These are phyloP conservation scores for Fraxinus platypoda DNA, from an alignment of 305 asterid genomes.

Conservation along the genomic window DNA sequence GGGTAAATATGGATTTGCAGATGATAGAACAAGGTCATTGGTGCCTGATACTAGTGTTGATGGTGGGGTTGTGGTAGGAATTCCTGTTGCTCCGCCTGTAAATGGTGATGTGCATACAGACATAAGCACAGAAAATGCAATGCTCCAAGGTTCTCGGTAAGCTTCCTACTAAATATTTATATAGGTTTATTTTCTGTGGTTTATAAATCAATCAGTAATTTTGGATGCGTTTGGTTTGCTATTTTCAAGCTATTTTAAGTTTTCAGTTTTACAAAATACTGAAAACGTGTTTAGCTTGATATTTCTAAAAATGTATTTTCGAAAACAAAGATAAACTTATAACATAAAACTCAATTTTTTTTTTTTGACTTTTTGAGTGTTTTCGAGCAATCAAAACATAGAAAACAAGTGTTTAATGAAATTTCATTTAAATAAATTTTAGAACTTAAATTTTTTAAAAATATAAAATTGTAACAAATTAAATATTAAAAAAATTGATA, in stretches of 20 bases:
- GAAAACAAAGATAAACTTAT: background rate
- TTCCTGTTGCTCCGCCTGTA: constrained; percentile 80
- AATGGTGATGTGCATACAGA: constrained; percentile 84
- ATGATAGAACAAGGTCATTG: constrained; percentile 62
- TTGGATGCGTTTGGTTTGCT: background rate
- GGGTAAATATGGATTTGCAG: constrained; percentile 64
- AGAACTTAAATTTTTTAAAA: too few species aligned
- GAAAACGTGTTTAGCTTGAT: background rate
- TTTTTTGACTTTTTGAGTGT: background rate
- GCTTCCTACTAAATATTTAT: constrained; percentile 20
- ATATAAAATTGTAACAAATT: too few species aligned
- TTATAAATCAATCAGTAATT: background rate
- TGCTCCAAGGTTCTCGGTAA: constrained; percentile 78
- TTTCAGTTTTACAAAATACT: background rate
- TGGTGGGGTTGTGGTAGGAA: constrained; percentile 84
- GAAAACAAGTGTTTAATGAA: background rate
- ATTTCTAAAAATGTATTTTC: background rate
- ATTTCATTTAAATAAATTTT: too few species aligned
- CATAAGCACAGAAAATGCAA: constrained; percentile 81
- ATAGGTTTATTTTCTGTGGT: background rate
- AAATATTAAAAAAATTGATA: background rate
- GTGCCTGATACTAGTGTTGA: constrained; percentile 56
- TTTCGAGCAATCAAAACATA: background rate
- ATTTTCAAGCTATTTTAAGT: background rate
- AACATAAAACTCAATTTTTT: background rate